Base-by-base conservation (phyloP, 495 filamentous ascomycete genomes). In the Chaetomium cochliodes region DNA sequence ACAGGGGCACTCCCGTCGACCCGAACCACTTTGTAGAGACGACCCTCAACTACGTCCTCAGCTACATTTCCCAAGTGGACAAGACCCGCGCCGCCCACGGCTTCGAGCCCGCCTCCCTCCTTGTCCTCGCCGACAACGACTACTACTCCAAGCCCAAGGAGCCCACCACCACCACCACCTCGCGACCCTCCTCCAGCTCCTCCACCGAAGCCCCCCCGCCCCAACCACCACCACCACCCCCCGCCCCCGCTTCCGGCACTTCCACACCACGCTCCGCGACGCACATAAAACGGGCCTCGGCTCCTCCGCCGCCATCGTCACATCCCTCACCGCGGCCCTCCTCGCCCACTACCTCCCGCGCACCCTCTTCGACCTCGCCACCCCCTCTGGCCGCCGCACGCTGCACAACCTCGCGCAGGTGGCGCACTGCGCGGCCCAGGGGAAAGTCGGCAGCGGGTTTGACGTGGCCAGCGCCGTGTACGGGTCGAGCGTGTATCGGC, bases 251-350 rank as follows among this genome's bases (percentile, higher is more conserved):
- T 98, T 98, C 79, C 82, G 84, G 58, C 81, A 88, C 67, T 97
- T 96, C 79, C 81, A 84, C 46, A 88, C 92, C 39, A 85, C 88
- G 22, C 84, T 98, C 12, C 72, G 78, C 49, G 81, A 85, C 69
- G 93, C 96, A 16, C 90, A 97, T 81, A 98, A 98, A 80, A 98
- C 96, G 2, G 94, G 94, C 9, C 86, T 98, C 42, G 94, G 94
- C 58, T 98, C 94, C 46, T 97, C 93, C 5, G 94, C 94, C 11
- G 94, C 94, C 3, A 82, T 98, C 37, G 93, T 97, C 46, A 98
- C 94, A n/a, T 82, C 93, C 37, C 85, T 98, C 51, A 91, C 91
- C 12, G 91, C 88, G 22, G 85, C 91, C 3, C 76, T 98, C 33
- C 86, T 97, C 44, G 82, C 86, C 23, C 87, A 93, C 73, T 93